phyloP scores from a whole-genome alignment of 1,139 yeast species.

The Geotrichum citri-aurantii region DNA sequence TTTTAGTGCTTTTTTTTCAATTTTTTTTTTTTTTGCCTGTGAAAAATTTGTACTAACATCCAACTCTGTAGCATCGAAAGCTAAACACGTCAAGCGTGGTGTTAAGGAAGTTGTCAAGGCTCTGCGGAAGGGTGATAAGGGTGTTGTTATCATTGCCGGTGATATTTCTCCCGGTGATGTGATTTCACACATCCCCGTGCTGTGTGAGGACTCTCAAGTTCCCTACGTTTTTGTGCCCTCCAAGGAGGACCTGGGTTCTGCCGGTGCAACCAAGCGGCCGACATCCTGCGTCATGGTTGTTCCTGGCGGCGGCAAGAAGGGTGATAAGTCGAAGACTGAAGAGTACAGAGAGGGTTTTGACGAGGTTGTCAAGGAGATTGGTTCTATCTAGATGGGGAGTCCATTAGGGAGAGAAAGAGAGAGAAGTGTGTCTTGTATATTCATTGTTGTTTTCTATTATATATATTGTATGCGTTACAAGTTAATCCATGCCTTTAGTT shows the following conservation, averaged over 20 bases:
- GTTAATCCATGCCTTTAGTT: not conserved
- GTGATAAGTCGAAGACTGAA: constrained; percentile 60
- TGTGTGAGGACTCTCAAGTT: constrained; percentile 89
- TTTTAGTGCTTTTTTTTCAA: not conserved
- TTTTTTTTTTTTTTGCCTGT: not conserved
- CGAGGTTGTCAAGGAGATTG: constrained; percentile 89
- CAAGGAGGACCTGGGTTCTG: constrained; percentile 95
- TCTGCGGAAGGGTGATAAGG: constrained; percentile 95
- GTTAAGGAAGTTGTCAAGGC: constrained; percentile 98
- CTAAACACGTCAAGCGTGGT: constrained; percentile 97
- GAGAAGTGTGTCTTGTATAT: not conserved
- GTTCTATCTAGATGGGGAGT: constrained; percentile 26
- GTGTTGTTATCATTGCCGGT: constrained; percentile 92
- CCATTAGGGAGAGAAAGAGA: not conserved
- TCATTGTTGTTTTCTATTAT: constrained; percentile 3
- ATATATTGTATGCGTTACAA: not conserved
- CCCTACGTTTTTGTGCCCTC: constrained; percentile 93
- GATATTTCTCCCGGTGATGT: constrained; percentile 98
- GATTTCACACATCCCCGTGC: constrained; percentile 92
- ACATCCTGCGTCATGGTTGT: constrained; percentile 97
- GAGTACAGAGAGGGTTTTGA: constrained; percentile 92
- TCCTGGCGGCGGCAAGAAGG: constrained; percentile 91
- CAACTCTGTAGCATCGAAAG: constrained; percentile 65
- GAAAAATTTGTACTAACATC: constrained; percentile 1
- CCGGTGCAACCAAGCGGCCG: constrained; percentile 98